Evolutionary conservation across 495 filamentous ascomycete genomes (phyloP).

Genomic region (Lasiosphaeriaceae sp.): DNA sequence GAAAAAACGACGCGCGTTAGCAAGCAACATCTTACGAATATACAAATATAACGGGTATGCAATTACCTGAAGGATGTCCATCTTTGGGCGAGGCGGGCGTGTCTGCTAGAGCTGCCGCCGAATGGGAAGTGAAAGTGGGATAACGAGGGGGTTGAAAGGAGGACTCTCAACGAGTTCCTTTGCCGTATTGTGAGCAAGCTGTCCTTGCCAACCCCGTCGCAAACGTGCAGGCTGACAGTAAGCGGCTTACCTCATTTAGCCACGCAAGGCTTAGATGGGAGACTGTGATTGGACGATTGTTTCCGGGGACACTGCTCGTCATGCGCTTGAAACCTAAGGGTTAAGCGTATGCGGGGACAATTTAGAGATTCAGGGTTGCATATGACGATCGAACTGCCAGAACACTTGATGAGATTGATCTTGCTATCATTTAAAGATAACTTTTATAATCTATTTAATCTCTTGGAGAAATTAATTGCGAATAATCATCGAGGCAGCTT

Average conservation of each 20-base stretch:
- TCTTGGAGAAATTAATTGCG: too few species aligned
- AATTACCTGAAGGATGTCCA: conserved; percentile 51
- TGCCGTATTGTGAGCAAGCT: conserved; percentile 14
- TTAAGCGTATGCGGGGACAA: too few species aligned
- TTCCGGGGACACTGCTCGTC: background rate
- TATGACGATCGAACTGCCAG: too few species aligned
- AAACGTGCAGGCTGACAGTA: conserved; percentile 8
- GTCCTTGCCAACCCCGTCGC: conserved; percentile 12
- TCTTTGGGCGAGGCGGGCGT: conserved; percentile 25
- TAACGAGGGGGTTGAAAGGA: conserved; percentile 13
- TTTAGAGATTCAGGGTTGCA: too few species aligned
- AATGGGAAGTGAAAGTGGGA: conserved; percentile 5
- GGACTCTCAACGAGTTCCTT: background rate
- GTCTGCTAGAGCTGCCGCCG: conserved; percentile 13
- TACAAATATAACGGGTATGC: background rate
- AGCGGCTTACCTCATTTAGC: too few species aligned
- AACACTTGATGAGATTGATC: too few species aligned
- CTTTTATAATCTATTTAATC: too few species aligned
- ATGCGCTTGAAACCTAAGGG: too few species aligned
- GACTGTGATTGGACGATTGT: conserved; percentile 6
- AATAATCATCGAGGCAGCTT: too few species aligned
- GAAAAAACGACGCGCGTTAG: background rate
- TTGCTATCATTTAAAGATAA: too few species aligned
- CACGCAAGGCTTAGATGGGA: background rate
- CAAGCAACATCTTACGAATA: background rate